phyloP scores from a whole-genome alignment of 164 flowering plant species.

The Euptelea pleiosperma region DNA sequence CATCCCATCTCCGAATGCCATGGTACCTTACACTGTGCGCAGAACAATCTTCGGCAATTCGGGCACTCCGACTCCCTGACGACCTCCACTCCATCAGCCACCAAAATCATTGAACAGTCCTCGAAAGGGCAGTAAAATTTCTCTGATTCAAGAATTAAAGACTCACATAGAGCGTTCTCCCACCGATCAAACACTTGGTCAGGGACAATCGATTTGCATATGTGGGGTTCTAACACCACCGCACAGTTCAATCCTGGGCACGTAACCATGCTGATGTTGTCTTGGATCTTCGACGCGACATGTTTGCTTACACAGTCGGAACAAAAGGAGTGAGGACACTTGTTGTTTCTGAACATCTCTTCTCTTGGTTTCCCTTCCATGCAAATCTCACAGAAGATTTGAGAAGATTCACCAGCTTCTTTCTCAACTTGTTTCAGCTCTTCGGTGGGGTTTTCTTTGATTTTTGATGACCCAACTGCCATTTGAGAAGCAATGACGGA shows the following conservation, averaged over 20 bases:
- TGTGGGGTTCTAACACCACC: constrained; percentile 1
- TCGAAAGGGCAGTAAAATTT: constrained; percentile 7
- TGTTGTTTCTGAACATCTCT: constrained; percentile 2
- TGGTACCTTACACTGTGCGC: too few species aligned
- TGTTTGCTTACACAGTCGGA: too few species aligned
- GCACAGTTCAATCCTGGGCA: constrained; percentile 8
- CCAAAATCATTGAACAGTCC: constrained; percentile 1
- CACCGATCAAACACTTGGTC: constrained; percentile 10
- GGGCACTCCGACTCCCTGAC: constrained; percentile 11
- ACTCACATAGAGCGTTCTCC: constrained; percentile 10
- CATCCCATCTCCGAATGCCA: too few species aligned
- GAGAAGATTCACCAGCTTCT: too few species aligned
- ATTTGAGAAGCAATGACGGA: background rate
- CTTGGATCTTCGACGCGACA: constrained; percentile 13
- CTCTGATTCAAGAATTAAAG: constrained; percentile 1
- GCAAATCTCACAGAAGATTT: too few species aligned
- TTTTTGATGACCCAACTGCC: too few species aligned
- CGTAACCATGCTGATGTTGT: background rate
- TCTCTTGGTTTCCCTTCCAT: too few species aligned
- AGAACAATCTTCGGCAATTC: too few species aligned
- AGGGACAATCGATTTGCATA: constrained; percentile 1
- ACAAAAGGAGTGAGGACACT: too few species aligned
- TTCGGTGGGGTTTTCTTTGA: too few species aligned
- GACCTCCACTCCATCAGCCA: constrained; percentile 1
- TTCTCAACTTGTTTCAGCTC: too few species aligned